These are phyloP conservation scores for Xylaria sp. DNA, from an alignment of 2,329 filamentous ascomycete genomes.

Conservation along the genomic window DNA sequence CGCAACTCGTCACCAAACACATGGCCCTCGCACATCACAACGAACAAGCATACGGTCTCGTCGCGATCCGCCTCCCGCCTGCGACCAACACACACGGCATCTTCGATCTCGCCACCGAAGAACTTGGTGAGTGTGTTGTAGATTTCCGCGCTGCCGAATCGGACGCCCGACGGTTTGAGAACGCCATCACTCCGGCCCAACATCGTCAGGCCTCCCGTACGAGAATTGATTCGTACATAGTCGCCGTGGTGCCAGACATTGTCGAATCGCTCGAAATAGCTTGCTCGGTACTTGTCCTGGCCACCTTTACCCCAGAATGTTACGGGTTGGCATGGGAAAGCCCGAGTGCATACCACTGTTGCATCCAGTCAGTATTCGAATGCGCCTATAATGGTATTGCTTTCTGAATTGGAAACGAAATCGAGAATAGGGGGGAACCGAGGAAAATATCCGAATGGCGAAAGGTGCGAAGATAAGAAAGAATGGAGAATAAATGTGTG, in stretches of 20 bases:
- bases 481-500: background rate
- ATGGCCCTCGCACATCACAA: conserved; percentile 63
- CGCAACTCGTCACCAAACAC: conserved; percentile 57
- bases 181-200: conserved; percentile 88
- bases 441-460: background rate
- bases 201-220: conserved; percentile 79
- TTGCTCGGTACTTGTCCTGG: conserved; percentile 69
- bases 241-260: conserved; percentile 91
- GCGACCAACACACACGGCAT: conserved; percentile 82
- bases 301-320: conserved; percentile 77
- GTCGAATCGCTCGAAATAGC: conserved; percentile 83
- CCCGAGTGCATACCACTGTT: conserved; percentile 67
- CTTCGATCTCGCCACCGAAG: conserved; percentile 72
- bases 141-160: conserved; percentile 92
- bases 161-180: conserved; percentile 83
- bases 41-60: conserved; percentile 82
- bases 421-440: background rate
- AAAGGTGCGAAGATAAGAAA: background rate
- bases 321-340: conserved; percentile 88
- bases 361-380: background rate
- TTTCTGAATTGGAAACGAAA: background rate
- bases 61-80: conserved; percentile 66
- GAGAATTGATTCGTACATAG: conserved; percentile 66
- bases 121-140: conserved; percentile 88
- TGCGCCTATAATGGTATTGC: background rate